Base-by-base conservation (phyloP, 805 yeast species). In the Pichia exigua region DNA sequence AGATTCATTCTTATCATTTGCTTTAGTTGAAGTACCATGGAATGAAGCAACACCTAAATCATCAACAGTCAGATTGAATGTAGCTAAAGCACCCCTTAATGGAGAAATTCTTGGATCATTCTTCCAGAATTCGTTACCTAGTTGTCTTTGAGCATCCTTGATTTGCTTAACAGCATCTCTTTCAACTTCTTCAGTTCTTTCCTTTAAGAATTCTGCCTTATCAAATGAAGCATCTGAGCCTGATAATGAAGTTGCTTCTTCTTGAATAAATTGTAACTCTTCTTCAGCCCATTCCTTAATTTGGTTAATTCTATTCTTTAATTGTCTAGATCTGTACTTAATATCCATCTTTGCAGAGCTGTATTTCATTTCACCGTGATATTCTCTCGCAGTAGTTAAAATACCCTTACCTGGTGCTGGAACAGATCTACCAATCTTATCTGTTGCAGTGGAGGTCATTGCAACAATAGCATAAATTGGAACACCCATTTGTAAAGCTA, bases 361-460 rank as follows among this genome's bases (percentile, higher is more conserved):
- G 77, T 80, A 85, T 72, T 85, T 84, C 75, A 84, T 76, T 62
- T 77, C 79, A 61, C 90, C 87, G 61, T 85, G 92, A 66, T 83
- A 82, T 75, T 95, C 99, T 66, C 95, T 85, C 53, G 99, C 99
- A 66, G 96, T 89, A 55, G 99, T 94, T 77, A 94, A 79, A 60
- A 94, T 87, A 85, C 99, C 99, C 76, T 92, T 89, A 71, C 99
- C 99, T 73, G 99, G 99, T 67, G 99, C 99, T 59, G 99, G 99
- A 60, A 94, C 92, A 47, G 98, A 91, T 75, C 97, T 86, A 68
- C 98, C 97, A 69, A 92, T 92, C 83, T 91, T 95, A 73, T 94
- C 99, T 55, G 96, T 81, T 49, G 99, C 99, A 65, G 98, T 95
- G 51, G 97, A 92, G 52, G 97, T 79, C 79, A 91, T 74, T 50